A percentile compares a stretch with the other conserved stretches of the same genome.
phyloP scores from a whole-genome alignment of 495 filamentous ascomycete species.

The Opeltia flavorubescens region DNA sequence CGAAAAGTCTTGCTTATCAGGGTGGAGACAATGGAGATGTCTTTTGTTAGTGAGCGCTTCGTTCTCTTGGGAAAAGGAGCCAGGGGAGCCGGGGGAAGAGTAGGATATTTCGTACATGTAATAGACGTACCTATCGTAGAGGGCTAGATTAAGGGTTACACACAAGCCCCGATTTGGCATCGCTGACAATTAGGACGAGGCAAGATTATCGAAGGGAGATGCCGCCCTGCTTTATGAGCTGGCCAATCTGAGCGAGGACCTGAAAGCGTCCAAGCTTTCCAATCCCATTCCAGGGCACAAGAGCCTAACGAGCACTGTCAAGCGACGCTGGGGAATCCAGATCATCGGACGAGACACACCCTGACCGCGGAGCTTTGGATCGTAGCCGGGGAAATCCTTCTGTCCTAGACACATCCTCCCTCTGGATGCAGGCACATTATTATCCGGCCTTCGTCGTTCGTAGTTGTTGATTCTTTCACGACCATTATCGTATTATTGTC shows the following conservation, averaged over 20 bases:
- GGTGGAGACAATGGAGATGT: background rate
- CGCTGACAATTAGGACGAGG: background rate
- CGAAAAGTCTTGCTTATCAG: background rate
- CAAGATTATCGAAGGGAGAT: background rate
- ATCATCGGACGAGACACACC: background rate
- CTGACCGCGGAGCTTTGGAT: background rate
- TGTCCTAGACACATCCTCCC: background rate
- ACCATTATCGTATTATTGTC: too few species aligned
- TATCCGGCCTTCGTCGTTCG: too few species aligned
- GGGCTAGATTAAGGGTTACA: background rate
- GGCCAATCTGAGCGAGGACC: background rate
- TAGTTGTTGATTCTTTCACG: too few species aligned
- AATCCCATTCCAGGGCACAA: background rate
- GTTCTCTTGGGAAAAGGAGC: background rate
- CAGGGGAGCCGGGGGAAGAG: background rate
- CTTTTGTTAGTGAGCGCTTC: too few species aligned
- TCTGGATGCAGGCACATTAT: too few species aligned
- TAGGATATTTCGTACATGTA: background rate
- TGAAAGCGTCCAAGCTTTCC: slow-evolving; percentile 1
- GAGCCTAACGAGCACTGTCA: background rate
- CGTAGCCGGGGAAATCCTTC: background rate
- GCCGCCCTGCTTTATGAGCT: background rate
- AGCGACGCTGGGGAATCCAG: background rate
- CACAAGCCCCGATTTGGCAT: background rate
- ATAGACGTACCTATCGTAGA: slow-evolving; percentile 2